Evolutionary conservation across 306 rosid species (phyloP).

Genomic region (Castanea crenata): DNA sequence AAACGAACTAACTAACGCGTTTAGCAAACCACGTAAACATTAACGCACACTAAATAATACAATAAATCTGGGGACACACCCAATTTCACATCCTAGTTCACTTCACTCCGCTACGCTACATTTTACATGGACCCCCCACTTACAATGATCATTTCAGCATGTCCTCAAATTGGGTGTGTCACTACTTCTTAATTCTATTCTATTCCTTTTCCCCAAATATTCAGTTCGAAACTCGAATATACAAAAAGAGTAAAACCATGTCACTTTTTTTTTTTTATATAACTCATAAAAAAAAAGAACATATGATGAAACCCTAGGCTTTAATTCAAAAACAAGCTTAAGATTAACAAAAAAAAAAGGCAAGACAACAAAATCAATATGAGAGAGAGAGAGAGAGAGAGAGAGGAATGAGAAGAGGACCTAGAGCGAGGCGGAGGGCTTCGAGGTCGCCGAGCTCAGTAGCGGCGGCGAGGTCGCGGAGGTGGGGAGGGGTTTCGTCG

Average conservation of each 20-base stretch:
- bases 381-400: not conserved
- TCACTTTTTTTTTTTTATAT: not conserved
- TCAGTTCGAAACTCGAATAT: not conserved
- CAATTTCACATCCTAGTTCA: no score
- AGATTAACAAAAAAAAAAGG: not conserved
- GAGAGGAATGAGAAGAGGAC: slow-evolving; percentile 26
- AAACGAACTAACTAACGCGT: not conserved
- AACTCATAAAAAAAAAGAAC: not conserved
- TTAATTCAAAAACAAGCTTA: not conserved
- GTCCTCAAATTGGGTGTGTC: no score
- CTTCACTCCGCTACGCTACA: no score
- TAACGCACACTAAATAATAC: not conserved
- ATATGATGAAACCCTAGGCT: not conserved
- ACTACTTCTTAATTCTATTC: not conserved
- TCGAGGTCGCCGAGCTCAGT: slow-evolving; percentile 52
- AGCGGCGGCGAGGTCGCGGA: slow-evolving; percentile 67
- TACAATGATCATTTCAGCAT: no score
- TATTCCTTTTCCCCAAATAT: not conserved
- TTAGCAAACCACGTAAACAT: not conserved
- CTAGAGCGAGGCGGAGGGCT: slow-evolving; percentile 74
- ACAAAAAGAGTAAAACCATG: not conserved
- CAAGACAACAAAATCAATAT: not conserved
- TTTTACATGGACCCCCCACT: no score
- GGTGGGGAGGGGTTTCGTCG: slow-evolving; percentile 67
- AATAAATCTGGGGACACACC: no score